Evolutionary conservation across 2,329 filamentous ascomycete species (phyloP).

Genomic region (Penicillium psychrosexuale): DNA sequence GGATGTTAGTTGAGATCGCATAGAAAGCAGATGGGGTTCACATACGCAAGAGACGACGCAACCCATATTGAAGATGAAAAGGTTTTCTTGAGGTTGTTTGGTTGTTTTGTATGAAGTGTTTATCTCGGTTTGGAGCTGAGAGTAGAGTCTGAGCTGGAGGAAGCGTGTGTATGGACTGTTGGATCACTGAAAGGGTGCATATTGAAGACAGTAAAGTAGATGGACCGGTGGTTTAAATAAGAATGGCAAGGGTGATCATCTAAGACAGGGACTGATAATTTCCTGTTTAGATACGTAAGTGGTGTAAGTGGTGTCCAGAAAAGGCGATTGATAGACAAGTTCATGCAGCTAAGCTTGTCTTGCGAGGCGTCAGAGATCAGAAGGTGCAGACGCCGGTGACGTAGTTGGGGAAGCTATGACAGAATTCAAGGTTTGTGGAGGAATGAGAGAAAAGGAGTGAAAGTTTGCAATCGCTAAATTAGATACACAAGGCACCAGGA

Average conservation of each 20-base stretch:
- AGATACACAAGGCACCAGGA: background rate
- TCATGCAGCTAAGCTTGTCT: conserved; percentile 9
- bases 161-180: conserved; percentile 28
- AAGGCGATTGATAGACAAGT: conserved; percentile 20
- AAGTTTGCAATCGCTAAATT: background rate
- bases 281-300: conserved; percentile 17
- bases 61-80: conserved; percentile 61
- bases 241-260: conserved; percentile 1
- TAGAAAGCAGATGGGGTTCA: conserved; percentile 22
- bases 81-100: conserved; percentile 4
- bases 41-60: conserved; percentile 80
- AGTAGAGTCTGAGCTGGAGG: conserved; percentile 25
- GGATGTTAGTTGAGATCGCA: conserved; percentile 24
- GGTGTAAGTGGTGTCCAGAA: conserved; percentile 15
- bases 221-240: conserved; percentile 6
- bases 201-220: conserved; percentile 4
- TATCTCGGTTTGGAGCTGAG: conserved; percentile 16
- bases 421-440: background rate
- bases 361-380: background rate
- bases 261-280: background rate
- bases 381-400: conserved; percentile 4
- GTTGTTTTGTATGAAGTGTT: conserved; percentile 1
- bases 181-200: conserved; percentile 33
- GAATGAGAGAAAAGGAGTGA: background rate
- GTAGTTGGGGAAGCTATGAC: conserved; percentile 6